A percentile compares a stretch with the other conserved stretches of the same genome.
Evolutionary conservation across 495 filamentous ascomycete genomes (phyloP).

Genomic region (Xanthoparmelia taractica): DNA sequence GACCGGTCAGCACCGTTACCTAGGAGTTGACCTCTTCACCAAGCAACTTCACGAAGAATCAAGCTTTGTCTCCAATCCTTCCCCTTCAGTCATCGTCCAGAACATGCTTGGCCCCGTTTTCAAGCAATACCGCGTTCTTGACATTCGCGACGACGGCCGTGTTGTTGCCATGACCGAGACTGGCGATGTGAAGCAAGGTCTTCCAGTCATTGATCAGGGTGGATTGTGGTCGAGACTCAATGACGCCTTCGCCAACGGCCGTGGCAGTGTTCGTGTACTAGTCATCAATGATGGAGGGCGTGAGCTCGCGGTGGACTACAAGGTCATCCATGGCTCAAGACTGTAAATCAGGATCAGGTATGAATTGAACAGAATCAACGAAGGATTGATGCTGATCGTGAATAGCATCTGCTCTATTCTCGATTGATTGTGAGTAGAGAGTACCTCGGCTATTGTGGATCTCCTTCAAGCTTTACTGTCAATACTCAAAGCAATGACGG

Average conservation of each 20-base stretch:
- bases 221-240: slow-evolving; percentile 72
- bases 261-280: slow-evolving; percentile 86
- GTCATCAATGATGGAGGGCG: slow-evolving; percentile 91
- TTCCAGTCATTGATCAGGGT: slow-evolving; percentile 90
- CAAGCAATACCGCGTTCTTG: slow-evolving; percentile 99
- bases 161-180: slow-evolving; percentile 77
- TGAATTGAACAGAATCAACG: neutral
- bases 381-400: neutral
- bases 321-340: slow-evolving; percentile 79
- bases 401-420: neutral
- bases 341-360: slow-evolving; percentile 38
- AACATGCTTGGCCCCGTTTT: slow-evolving; percentile 99
- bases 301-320: slow-evolving; percentile 97
- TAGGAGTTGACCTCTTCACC: slow-evolving; percentile 99
- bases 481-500: neutral
- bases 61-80: slow-evolving; percentile 92
- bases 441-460: neutral
- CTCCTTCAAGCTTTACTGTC: slow-evolving; percentile 3
- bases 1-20: slow-evolving; percentile 98
- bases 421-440: neutral
- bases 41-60: slow-evolving; percentile 99
- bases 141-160: slow-evolving; percentile 81
- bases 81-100: slow-evolving; percentile 93
- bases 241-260: slow-evolving; percentile 81
- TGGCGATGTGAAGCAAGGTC: slow-evolving; percentile 95